Conservation (phyloP, 2,329 filamentous ascomycete species). For the Pseudogymnoascus sp. region DNA sequence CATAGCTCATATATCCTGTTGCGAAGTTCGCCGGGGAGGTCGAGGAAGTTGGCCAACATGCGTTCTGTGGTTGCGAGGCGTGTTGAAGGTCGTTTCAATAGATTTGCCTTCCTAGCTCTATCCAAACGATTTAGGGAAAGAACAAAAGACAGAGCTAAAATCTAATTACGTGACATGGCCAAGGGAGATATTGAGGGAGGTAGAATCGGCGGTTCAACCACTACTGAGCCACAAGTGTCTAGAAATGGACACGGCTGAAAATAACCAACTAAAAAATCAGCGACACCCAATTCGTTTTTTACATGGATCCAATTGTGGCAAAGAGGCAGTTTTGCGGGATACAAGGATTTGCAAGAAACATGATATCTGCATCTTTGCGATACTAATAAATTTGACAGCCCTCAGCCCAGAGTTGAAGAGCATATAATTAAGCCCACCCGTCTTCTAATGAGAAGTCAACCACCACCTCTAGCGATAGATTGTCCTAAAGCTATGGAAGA, state of each 20-base stretch:
- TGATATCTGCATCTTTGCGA: neutral
- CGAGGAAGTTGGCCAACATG: conserved; percentile 12
- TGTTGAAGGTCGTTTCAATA: too few relatives aligned
- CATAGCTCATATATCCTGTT: conserved; percentile 11
- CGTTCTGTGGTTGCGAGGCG: neutral
- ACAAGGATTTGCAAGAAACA: neutral
- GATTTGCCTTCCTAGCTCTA: too few relatives aligned
- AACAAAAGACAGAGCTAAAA: too few relatives aligned
- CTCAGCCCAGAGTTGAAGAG: neutral
- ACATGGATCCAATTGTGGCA: neutral
- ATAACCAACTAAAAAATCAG: too few relatives aligned
- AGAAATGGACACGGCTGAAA: too few relatives aligned
- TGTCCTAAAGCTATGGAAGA: neutral
- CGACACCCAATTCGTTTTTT: too few relatives aligned
- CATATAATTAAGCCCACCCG: neutral
- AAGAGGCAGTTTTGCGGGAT: neutral
- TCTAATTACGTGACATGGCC: too few relatives aligned
- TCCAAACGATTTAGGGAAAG: too few relatives aligned
- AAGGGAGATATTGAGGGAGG: too few relatives aligned
- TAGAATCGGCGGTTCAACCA: too few relatives aligned
- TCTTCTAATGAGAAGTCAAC: neutral
- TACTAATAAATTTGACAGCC: neutral
- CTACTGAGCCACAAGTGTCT: too few relatives aligned
- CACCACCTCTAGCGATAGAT: neutral
- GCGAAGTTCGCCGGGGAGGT: conserved; percentile 13